These are phyloP conservation scores for Bipolaris bicolor DNA, from an alignment of 2,329 filamentous ascomycete species.

Conservation along the genomic window DNA sequence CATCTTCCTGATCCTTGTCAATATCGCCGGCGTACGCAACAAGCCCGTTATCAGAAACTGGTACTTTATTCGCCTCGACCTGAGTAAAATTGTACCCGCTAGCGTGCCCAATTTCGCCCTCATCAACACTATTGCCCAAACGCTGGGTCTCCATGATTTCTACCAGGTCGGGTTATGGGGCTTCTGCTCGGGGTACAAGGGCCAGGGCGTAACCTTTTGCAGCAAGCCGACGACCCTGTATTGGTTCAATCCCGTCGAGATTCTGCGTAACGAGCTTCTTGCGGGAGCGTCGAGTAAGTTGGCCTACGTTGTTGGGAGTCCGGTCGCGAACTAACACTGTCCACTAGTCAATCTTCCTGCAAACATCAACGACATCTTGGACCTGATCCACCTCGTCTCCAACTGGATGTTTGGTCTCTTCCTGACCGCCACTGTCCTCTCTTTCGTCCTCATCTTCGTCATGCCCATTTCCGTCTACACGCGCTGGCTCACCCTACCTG, in stretches of 20 bases:
- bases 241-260: conserved; percentile 90
- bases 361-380: conserved; percentile 74
- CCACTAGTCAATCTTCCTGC: conserved; percentile 72
- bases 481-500: conserved; percentile 66
- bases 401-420: conserved; percentile 92
- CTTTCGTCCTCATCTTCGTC: conserved; percentile 73
- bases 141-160: conserved; percentile 88
- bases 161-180: conserved; percentile 93
- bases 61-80: conserved; percentile 84
- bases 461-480: conserved; percentile 60
- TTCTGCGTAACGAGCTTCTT: conserved; percentile 80
- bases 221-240: conserved; percentile 73
- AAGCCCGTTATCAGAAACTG: conserved; percentile 68
- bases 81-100: conserved; percentile 79
- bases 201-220: conserved; percentile 77
- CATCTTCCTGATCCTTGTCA: conserved; percentile 80
- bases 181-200: conserved; percentile 84
- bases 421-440: conserved; percentile 71
- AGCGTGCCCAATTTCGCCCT: conserved; percentile 73
- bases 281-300: conserved; percentile 74
- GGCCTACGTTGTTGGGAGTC: no score
- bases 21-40: conserved; percentile 75
- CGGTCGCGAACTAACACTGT: not conserved
- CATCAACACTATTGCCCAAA: conserved; percentile 86
- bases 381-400: conserved; percentile 74